phyloP scores from a whole-genome alignment of 2,329 filamentous ascomycete species.

The Hirsutella rhossiliensis region DNA sequence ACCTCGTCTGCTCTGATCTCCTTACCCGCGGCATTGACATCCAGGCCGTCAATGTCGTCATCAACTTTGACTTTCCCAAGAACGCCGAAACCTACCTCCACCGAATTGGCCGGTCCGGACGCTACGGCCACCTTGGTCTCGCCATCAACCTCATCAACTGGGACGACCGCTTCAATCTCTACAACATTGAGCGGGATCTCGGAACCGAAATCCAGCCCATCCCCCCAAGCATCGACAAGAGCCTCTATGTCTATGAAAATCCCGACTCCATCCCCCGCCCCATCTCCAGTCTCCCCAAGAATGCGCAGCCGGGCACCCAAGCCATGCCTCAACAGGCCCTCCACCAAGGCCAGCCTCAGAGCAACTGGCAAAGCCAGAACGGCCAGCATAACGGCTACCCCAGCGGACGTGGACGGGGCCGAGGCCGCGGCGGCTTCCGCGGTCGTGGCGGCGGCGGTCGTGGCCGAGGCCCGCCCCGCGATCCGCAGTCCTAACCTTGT shows the following conservation, averaged over 20 bases:
- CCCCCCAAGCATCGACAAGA: slow-evolving; percentile 88
- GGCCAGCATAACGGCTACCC: slow-evolving; percentile 24
- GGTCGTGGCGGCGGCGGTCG: slow-evolving; percentile 21
- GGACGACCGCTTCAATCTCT: slow-evolving; percentile 97
- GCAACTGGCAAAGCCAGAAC: slow-evolving; percentile 30
- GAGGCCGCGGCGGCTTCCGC: slow-evolving; percentile 25
- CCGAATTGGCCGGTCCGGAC: slow-evolving; percentile 92
- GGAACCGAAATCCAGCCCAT: slow-evolving; percentile 98
- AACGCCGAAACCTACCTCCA: slow-evolving; percentile 98
- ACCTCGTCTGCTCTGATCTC: slow-evolving; percentile 94
- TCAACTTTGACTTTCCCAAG: slow-evolving; percentile 99
- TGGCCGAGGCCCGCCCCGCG: slow-evolving; percentile 23
- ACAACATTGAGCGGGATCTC: slow-evolving; percentile 95
- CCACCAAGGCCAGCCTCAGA: slow-evolving; percentile 16
- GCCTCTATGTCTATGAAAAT: slow-evolving; percentile 93
- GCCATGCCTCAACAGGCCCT: slow-evolving; percentile 8
- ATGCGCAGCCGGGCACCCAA: slow-evolving; percentile 18
- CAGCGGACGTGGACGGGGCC: slow-evolving; percentile 20
- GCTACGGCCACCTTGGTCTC: slow-evolving; percentile 91
- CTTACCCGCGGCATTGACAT: slow-evolving; percentile 98
- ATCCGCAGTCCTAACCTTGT: slow-evolving; percentile 19
- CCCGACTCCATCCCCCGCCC: slow-evolving; percentile 91
- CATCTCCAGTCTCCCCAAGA: slow-evolving; percentile 35
- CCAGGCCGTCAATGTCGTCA: slow-evolving; percentile 97
- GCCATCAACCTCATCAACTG: slow-evolving; percentile 99